phyloP scores from a whole-genome alignment of 2,329 filamentous ascomycete species.

The Hypoxylon sp. region DNA sequence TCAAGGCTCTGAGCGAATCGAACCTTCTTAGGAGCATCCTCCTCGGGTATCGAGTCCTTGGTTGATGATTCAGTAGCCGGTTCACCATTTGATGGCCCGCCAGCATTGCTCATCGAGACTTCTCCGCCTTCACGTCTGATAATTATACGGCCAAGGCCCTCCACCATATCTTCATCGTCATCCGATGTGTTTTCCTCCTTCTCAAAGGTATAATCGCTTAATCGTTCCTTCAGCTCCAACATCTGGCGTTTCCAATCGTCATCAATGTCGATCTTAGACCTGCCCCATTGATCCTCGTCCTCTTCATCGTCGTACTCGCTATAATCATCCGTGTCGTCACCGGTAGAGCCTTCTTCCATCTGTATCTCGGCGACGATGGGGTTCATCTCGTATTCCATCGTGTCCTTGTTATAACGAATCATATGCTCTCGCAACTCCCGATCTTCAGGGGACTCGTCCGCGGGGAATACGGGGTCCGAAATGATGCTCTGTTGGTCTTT shows the following conservation, averaged over 20 bases:
- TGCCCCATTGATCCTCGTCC: conserved; percentile 78
- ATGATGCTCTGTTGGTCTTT: conserved; percentile 65
- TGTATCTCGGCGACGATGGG: conserved; percentile 93
- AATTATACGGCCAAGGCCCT: conserved; percentile 55
- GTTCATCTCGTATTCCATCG: conserved; percentile 80
- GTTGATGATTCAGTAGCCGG: conserved; percentile 43
- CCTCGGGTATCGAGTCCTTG: neutral
- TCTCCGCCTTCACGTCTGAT: conserved; percentile 48
- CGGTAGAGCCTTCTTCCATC: conserved; percentile 75
- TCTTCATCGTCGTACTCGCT: conserved; percentile 66
- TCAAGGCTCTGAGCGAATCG: conserved; percentile 49
- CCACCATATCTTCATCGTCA: conserved; percentile 53
- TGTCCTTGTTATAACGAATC: conserved; percentile 78
- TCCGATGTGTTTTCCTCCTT: conserved; percentile 55
- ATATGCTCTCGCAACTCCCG: conserved; percentile 85
- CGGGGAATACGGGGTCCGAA: conserved; percentile 70
- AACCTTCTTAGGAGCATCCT: conserved; percentile 47
- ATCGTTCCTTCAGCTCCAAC: conserved; percentile 83
- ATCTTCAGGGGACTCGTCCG: conserved; percentile 83
- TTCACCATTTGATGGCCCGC: conserved; percentile 44
- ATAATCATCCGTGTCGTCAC: conserved; percentile 63
- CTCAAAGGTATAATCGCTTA: conserved; percentile 58
- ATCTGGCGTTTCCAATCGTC: conserved; percentile 84
- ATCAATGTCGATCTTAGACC: conserved; percentile 73
- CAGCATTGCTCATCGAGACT: conserved; percentile 22